Percentiles rank a stretch among this genome's conserved stretches.
These are phyloP conservation scores for Fomitiporia mediterranea DNA, from an alignment of 1,284 basidiomycete genomes.

Conservation along the genomic window DNA sequence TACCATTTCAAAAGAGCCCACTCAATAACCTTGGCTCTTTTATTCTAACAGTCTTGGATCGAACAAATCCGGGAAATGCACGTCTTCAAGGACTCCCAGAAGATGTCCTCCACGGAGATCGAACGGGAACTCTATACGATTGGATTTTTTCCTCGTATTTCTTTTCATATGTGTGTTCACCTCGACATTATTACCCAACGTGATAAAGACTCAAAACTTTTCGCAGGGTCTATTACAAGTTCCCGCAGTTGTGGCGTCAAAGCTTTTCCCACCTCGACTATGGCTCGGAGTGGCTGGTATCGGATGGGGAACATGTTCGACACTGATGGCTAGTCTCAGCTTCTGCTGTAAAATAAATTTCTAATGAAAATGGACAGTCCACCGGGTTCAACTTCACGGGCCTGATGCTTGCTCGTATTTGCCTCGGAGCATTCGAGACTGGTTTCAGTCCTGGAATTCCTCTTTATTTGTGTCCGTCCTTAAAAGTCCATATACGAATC, in stretches of 20 bases:
- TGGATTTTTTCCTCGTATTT: constrained; percentile 75
- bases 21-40: too few species aligned
- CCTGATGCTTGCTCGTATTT: constrained; percentile 54
- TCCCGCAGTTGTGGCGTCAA: constrained; percentile 62
- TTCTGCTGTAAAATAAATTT: not conserved
- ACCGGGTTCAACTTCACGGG: constrained; percentile 52
- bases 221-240: constrained; percentile 64
- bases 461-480: constrained; percentile 60
- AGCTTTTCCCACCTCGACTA: constrained; percentile 57
- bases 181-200: constrained; percentile 24
- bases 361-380: constrained; percentile 37
- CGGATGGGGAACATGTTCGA: constrained; percentile 67
- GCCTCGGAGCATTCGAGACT: constrained; percentile 67
- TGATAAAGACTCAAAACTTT: not conserved
- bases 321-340: constrained; percentile 49
- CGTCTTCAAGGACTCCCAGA: constrained; percentile 62
- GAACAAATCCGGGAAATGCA: constrained; percentile 73
- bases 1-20: too few species aligned
- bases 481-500: not conserved
- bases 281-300: constrained; percentile 65
- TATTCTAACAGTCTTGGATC: constrained; percentile 53
- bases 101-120: constrained; percentile 62
- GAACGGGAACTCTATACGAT: constrained; percentile 60
- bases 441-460: constrained; percentile 71
- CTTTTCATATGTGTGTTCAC: constrained; percentile 56